phyloP scores from a whole-genome alignment of 495 filamentous ascomycete species.

The Aspergillus steynii region DNA sequence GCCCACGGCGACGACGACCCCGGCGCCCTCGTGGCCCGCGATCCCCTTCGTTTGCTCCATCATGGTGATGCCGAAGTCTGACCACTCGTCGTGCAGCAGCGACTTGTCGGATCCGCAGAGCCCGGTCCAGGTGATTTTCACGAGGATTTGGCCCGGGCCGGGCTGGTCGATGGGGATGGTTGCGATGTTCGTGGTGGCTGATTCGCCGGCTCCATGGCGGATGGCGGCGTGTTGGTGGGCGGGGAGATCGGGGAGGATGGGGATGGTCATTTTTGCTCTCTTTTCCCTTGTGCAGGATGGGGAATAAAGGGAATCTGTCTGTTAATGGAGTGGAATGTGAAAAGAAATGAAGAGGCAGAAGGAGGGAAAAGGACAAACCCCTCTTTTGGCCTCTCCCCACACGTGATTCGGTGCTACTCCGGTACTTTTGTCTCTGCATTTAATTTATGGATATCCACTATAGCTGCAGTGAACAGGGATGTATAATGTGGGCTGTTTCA shows the following conservation, averaged over 20 bases:
- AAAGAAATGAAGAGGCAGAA: not conserved
- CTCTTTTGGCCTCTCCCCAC: too few species aligned
- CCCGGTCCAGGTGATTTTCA: constrained; percentile 14
- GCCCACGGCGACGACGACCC: constrained; percentile 29
- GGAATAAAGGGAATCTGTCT: too few species aligned
- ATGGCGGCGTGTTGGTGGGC: constrained; percentile 10
- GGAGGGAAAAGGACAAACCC: too few species aligned
- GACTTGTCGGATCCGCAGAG: constrained; percentile 14
- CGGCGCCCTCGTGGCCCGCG: constrained; percentile 42
- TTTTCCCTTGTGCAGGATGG: too few species aligned
- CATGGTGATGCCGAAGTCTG: constrained; percentile 11
- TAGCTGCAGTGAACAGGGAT: not conserved
- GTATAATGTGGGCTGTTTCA: too few species aligned
- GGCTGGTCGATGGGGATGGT: constrained; percentile 4
- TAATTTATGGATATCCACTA: too few species aligned
- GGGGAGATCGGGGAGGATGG: constrained; percentile 2
- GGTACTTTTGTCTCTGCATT: not conserved
- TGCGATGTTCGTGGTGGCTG: constrained; percentile 8
- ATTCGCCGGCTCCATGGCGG: constrained; percentile 9
- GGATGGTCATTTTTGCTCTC: not conserved
- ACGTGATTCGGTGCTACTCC: not conserved
- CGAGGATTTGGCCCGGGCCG: constrained; percentile 12
- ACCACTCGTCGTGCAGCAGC: constrained; percentile 11
- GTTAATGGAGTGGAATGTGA: too few species aligned
- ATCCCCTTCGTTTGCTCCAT: constrained; percentile 20